These are phyloP conservation scores for Bipolaris cookei DNA, from an alignment of 2,329 filamentous ascomycete species.

Conservation along the genomic window DNA sequence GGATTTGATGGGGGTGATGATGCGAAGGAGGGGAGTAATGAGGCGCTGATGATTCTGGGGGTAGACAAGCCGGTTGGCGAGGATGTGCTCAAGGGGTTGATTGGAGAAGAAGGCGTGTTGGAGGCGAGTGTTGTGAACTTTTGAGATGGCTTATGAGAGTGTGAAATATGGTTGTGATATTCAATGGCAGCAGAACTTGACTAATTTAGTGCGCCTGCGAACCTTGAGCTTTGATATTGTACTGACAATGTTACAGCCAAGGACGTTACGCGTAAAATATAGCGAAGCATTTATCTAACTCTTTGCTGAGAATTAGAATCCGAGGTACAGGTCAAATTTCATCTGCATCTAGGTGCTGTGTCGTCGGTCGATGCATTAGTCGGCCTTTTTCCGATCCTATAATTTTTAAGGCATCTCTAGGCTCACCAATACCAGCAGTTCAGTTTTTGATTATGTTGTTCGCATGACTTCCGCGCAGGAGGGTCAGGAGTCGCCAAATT, in stretches of 20 bases:
- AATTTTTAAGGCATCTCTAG: background rate
- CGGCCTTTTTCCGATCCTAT: too few species aligned
- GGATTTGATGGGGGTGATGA: conserved; percentile 12
- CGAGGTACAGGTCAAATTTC: too few species aligned
- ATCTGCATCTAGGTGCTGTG: too few species aligned
- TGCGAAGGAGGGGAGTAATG: conserved; percentile 55
- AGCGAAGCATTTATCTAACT: too few species aligned
- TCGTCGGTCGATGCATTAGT: too few species aligned
- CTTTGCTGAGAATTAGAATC: too few species aligned
- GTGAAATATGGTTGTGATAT: background rate
- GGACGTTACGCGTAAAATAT: too few species aligned
- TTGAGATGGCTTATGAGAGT: conserved; percentile 6
- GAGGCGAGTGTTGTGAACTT: conserved; percentile 60
- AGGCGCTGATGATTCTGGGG: conserved; percentile 83
- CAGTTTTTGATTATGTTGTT: background rate
- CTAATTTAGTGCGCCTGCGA: background rate
- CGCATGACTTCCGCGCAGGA: background rate
- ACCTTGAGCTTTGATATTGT: background rate
- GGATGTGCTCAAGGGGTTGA: conserved; percentile 59
- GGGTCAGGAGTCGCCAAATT: background rate
- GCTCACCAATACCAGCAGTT: background rate
- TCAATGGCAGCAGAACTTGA: background rate
- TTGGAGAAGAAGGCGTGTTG: conserved; percentile 58
- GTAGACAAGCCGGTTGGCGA: conserved; percentile 70
- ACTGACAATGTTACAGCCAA: too few species aligned